Conservation (phyloP, 1,284 basidiomycete genomes). For the Anthracocystis walkeri region DNA sequence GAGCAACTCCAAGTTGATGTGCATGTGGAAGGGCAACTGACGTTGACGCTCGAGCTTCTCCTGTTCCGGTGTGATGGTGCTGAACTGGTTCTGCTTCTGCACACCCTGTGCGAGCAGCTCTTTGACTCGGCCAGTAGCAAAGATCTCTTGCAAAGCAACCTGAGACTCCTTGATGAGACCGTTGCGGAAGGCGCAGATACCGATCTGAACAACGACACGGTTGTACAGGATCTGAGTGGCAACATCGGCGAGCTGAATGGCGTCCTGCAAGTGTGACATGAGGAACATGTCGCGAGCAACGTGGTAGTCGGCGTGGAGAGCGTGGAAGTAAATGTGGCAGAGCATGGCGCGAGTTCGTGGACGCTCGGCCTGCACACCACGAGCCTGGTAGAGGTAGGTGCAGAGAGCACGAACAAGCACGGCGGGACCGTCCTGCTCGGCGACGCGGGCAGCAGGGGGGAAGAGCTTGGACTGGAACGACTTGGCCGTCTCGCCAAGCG, state of each 20-base stretch:
- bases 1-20: conserved; percentile 97
- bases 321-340: conserved; percentile 92
- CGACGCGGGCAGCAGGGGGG: conserved; percentile 56
- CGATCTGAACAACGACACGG: conserved; percentile 95
- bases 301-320: conserved; percentile 95
- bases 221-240: conserved; percentile 98
- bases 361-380: conserved; percentile 79
- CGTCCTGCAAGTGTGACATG: conserved; percentile 98
- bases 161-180: conserved; percentile 96
- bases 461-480: conserved; percentile 68
- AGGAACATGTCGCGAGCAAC: conserved; percentile 97
- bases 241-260: conserved; percentile 93
- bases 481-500: conserved; percentile 55
- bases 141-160: conserved; percentile 92
- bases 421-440: conserved; percentile 71
- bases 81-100: conserved; percentile 86
- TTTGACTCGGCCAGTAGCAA: conserved; percentile 92
- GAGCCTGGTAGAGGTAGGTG: conserved; percentile 89
- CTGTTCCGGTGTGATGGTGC: conserved; percentile 85
- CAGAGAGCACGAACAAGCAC: conserved; percentile 88
- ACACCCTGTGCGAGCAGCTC: conserved; percentile 97
- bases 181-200: conserved; percentile 93
- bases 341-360: conserved; percentile 96
- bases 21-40: conserved; percentile 99
- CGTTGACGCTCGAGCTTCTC: conserved; percentile 95